Evolutionary conservation across 2,329 filamentous ascomycete species (phyloP).

Genomic region (Podosphaera leucotricha): DNA sequence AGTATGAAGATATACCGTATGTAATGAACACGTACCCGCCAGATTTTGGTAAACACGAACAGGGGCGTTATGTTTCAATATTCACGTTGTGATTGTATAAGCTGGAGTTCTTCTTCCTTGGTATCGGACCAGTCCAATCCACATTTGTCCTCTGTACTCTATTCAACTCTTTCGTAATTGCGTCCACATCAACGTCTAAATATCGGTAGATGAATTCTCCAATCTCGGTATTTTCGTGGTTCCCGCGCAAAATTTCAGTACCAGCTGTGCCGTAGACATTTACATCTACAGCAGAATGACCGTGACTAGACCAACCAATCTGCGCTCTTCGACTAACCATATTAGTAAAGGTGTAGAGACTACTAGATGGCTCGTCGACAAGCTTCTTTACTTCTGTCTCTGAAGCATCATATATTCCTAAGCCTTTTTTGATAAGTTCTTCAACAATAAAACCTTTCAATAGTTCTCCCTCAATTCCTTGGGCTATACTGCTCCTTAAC

Average conservation of each 20-base stretch:
- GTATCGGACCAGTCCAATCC: not conserved
- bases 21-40: too few relatives aligned
- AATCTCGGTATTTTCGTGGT: constrained; percentile 87
- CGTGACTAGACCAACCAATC: constrained; percentile 84
- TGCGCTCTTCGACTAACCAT: constrained; percentile 76
- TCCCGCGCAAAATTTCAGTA: constrained; percentile 45
- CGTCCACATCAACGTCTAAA: constrained; percentile 54
- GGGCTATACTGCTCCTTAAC: constrained; percentile 33
- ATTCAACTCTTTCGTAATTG: constrained; percentile 51
- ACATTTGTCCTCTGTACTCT: not conserved
- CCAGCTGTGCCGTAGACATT: constrained; percentile 77
- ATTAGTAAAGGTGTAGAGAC: constrained; percentile 43
- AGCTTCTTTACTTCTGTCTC: constrained; percentile 47
- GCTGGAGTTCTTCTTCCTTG: not conserved
- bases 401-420: constrained; percentile 55
- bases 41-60: too few relatives aligned
- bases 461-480: constrained; percentile 15
- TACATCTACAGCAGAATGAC: constrained; percentile 81
- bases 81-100: not conserved
- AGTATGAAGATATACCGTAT: too few relatives aligned
- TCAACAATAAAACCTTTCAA: constrained; percentile 38
- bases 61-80: too few relatives aligned
- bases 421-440: constrained; percentile 39
- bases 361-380: constrained; percentile 29
- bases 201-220: constrained; percentile 63